Conservation (phyloP, 331 rosid species). For the Acacia concinna region DNA sequence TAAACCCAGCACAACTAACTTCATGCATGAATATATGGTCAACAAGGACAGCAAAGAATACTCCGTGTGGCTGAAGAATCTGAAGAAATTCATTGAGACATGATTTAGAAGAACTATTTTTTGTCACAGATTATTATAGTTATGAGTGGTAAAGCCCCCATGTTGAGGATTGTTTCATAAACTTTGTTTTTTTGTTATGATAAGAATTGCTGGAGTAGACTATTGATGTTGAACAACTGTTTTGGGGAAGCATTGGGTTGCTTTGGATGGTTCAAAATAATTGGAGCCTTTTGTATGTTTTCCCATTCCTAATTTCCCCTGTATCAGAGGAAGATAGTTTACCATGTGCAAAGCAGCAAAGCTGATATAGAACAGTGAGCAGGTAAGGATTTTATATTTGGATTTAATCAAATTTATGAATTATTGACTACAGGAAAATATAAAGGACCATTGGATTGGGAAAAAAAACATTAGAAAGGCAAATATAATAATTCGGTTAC, state of each 20-base stretch:
- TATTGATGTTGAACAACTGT: slow-evolving; percentile 20
- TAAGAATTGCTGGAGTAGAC: slow-evolving; percentile 8
- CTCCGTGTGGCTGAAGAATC: slow-evolving; percentile 70
- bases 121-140: not conserved
- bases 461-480: not conserved
- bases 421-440: not conserved
- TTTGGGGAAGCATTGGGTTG: slow-evolving; percentile 5
- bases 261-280: not conserved
- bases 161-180: slow-evolving; percentile 11
- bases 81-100: slow-evolving; percentile 68
- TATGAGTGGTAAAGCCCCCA: slow-evolving; percentile 17
- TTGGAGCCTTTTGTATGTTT: not conserved
- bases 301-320: not conserved
- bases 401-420: not conserved
- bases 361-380: not conserved
- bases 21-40: slow-evolving; percentile 67
- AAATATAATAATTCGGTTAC: not conserved
- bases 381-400: not conserved
- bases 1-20: slow-evolving; percentile 47
- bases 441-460: not conserved
- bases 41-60: slow-evolving; percentile 62
- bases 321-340: not conserved
- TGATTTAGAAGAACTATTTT: slow-evolving; percentile 28
- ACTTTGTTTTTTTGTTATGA: slow-evolving; percentile 5
- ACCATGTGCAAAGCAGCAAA: not conserved